Evolutionary conservation across 495 filamentous ascomycete species (phyloP).

Genomic region (Melanomma pulvis-pyrius): DNA sequence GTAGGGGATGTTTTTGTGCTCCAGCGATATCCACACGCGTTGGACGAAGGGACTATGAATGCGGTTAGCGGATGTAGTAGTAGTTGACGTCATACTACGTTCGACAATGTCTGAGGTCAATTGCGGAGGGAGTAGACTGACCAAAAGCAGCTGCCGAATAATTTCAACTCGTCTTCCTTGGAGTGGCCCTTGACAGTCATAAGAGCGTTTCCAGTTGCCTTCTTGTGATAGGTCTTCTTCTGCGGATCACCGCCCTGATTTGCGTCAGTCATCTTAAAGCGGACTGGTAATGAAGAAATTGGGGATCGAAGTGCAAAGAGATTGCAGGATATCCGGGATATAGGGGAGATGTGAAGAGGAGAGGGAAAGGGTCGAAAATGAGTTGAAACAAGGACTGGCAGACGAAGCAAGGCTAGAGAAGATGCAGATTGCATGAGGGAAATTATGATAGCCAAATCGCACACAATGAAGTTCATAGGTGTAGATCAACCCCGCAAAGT

Average conservation of each 20-base stretch:
- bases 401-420: neutral
- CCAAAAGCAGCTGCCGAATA: conserved; percentile 94
- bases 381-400: neutral
- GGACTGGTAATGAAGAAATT: neutral
- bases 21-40: conserved; percentile 94
- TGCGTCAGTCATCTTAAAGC: conserved; percentile 39
- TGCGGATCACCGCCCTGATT: conserved; percentile 42
- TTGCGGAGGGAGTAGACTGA: conserved; percentile 48
- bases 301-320: neutral
- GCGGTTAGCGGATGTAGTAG: conserved; percentile 10
- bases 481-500: neutral
- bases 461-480: neutral
- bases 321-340: neutral
- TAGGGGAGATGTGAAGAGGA: too few relatives aligned
- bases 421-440: neutral
- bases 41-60: conserved; percentile 74
- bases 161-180: conserved; percentile 71
- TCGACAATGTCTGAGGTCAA: neutral
- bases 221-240: conserved; percentile 82
- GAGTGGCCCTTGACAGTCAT: conserved; percentile 73
- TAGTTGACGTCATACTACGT: conserved; percentile 17
- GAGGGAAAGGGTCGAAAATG: neutral
- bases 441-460: neutral
- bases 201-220: conserved; percentile 75
- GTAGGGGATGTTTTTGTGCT: conserved; percentile 78